phyloP scores from a whole-genome alignment of 1,284 basidiomycete genomes.

The Mycosarcoma mackinlayi region DNA sequence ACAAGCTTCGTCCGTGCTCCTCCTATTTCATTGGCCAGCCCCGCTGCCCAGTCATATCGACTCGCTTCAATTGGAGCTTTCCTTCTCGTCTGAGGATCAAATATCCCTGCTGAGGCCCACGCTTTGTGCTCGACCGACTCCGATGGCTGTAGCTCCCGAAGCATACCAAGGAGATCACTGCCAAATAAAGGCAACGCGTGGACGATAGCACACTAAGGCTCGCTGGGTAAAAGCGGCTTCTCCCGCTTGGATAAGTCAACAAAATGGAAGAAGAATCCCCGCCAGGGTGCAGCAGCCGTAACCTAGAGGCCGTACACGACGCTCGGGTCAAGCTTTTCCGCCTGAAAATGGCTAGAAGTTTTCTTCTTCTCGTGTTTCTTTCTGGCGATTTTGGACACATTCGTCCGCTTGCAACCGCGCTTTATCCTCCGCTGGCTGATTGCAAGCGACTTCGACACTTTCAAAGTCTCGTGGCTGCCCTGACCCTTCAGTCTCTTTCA shows the following conservation, averaged over 20 bases:
- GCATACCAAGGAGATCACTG: too few species aligned
- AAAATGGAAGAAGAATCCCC: neutral
- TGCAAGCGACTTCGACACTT: conserved; percentile 1
- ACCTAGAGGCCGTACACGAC: too few species aligned
- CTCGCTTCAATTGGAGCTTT: neutral
- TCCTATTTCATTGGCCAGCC: conserved; percentile 29
- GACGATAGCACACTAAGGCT: too few species aligned
- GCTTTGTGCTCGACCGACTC: too few species aligned
- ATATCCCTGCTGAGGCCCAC: too few species aligned
- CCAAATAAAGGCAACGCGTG: too few species aligned
- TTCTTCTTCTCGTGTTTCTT: neutral
- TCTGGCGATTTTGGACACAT: neutral
- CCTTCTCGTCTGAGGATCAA: too few species aligned
- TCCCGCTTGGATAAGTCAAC: neutral
- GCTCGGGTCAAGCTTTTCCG: conserved; percentile 20
- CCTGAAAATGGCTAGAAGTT: conserved; percentile 5
- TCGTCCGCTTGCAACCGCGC: neutral
- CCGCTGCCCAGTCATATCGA: conserved; percentile 19
- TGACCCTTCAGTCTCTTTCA: neutral
- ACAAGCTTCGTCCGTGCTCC: too few species aligned
- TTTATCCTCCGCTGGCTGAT: too few species aligned
- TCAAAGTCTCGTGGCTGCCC: neutral
- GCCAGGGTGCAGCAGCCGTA: conserved; percentile 3
- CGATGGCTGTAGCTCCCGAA: too few species aligned
- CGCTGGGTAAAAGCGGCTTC: conserved; percentile 20